Evolutionary conservation across 2,329 filamentous ascomycete species (phyloP), one percentile per base, ranked within the genome.

Genomic region (Tympanopsis confertula): DNA sequence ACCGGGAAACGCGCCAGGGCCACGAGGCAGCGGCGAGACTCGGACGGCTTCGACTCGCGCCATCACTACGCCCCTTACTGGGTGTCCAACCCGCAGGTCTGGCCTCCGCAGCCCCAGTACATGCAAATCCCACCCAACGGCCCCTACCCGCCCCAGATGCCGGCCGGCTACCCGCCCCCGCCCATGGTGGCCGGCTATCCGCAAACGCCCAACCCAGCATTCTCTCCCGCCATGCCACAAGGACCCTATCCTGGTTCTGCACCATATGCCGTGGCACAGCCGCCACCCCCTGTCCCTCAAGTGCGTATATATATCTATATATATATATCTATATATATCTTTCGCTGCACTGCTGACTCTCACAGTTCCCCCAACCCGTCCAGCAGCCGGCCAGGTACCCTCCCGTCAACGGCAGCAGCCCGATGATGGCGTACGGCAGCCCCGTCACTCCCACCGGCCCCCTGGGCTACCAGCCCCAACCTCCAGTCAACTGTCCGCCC

Each of bases 21-120:
- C 58, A 67, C 84, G 71, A 51, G 75, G 51, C 73, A 78, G 47
- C 69, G 75, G 30, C 67, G 74, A 35, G 75, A 81, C 49, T 76
- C 73, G 1, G 76, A 79, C 45, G 70, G 66, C 44, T 81, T 81
- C 43, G 77, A 81, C 48, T 74, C 74, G 10, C 65, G 77, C 38
- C 74, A 75, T 40, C 77, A 82, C 41, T 88, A 84, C 54, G 74
- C 76, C n/a, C 66, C 75, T 3, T 82, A 75, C 51, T 83, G 76
- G 55, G 68, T 69, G 18, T 59, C 62, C 17, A 63, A 65, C 44
- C 68, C 73, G 42, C 71, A 76, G 46, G 61, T 69, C 69, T 4
- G 80, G 76, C 75, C 62, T 68, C 10, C 55, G 70, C 55, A 66
- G 35, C 63, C 69, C 18, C 72, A 74, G 43, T 78, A 71, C 48